phyloP scores from a whole-genome alignment of 192 early-diverging fungal genomes.

The Backusella mclennaniae region DNA sequence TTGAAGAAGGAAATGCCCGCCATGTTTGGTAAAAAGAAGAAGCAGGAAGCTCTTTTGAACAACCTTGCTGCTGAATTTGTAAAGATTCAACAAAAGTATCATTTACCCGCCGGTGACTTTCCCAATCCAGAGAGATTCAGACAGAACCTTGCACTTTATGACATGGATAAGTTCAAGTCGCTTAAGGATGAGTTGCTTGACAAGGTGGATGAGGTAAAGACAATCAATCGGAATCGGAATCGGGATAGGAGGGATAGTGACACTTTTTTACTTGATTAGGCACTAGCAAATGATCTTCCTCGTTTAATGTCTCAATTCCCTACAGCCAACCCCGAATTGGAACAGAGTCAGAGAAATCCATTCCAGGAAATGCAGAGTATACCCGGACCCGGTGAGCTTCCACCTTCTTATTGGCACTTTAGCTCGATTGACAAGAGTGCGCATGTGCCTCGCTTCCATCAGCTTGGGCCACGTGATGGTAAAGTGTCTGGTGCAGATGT shows the following conservation, averaged over 20 bases:
- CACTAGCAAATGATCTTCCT: constrained; percentile 45
- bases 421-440: constrained; percentile 34
- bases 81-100: constrained; percentile 65
- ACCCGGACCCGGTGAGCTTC: constrained; percentile 11
- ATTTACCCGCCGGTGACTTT: constrained; percentile 55
- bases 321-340: constrained; percentile 35
- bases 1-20: constrained; percentile 74
- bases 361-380: constrained; percentile 15
- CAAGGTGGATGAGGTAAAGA: constrained; percentile 41
- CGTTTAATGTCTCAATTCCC: constrained; percentile 42
- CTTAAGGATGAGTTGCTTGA: constrained; percentile 44
- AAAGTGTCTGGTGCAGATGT: constrained; percentile 36
- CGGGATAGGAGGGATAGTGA: no score
- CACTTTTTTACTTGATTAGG: constrained; percentile 18
- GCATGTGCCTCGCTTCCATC: constrained; percentile 39
- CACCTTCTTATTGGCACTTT: constrained; percentile 40
- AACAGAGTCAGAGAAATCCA: constrained; percentile 39
- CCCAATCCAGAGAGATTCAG: constrained; percentile 43
- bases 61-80: constrained; percentile 68
- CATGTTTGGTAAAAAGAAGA: constrained; percentile 74
- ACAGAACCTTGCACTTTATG: constrained; percentile 38
- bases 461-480: constrained; percentile 37
- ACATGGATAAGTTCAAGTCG: constrained; percentile 51
- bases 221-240: background rate
- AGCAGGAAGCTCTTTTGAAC: constrained; percentile 66